Evolutionary conservation across 1,139 yeast species (phyloP), one percentile per base, ranked within the genome.

Genomic region (Candida freyschussii): DNA sequence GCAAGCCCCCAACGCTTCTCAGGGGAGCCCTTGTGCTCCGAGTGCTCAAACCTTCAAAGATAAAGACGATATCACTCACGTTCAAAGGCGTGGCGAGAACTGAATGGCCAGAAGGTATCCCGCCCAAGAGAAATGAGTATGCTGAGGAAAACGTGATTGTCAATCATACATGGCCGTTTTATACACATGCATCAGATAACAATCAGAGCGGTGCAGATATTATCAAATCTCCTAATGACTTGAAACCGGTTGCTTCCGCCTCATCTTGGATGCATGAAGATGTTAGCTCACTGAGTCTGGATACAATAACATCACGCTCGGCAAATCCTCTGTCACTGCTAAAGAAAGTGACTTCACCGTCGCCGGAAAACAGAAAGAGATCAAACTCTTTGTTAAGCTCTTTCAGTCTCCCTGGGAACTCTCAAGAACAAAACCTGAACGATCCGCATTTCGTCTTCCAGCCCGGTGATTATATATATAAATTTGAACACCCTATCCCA

Each of bases 81-180:
- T 80, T 91, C 53, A 71, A 72, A 41, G 98, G 97, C 2, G 56
- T 61, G 2, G 75, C 85, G 27, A 66, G 84, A 43, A 91, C 98
- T 0, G 96, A 91, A 44, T 91, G 98, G 97, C 98, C 97, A 3
- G 98, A 93, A 52, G 98, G 96, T 1, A 87, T 89, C 17, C 98
- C 98, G 0, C 96, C 97, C 0, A 85, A 83, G 53, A 76, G 77
- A 49, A 65, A 66, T 17, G 80, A 75, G 16, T 78, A 74, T 41
- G 56, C 59, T 18, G 98, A 91, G 51, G 56, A 69, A 17, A 74
- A 72, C 42, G 83, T 75, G 38, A 56, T 89, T 11, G 69, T 85
- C 21, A 72, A 75, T 36, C 97, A 91, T 53, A 78, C 85, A 5
- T 91, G 98, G 98, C 94, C 95, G 1, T 87, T 91, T 55, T 91